phyloP scores from a whole-genome alignment of 108 stramenopile genomes.

The Nannochloropsis oceanica region DNA sequence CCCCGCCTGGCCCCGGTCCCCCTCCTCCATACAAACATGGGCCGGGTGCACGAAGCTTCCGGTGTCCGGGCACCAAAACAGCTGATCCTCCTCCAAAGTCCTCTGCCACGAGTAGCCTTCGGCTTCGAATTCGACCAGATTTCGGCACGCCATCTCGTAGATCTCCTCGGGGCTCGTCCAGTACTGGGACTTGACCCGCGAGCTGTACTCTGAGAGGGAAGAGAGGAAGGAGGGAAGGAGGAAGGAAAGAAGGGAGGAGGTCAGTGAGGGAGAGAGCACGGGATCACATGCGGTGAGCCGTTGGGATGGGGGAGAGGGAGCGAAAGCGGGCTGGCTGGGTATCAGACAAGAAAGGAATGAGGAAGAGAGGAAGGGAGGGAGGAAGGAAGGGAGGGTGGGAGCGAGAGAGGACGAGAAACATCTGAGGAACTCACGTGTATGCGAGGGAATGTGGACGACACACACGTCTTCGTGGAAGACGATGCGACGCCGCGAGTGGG shows the following conservation, averaged over 20 bases:
- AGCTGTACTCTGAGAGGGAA: neutral
- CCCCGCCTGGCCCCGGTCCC: neutral
- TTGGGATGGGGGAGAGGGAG: no score
- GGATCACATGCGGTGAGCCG: no score
- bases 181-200: constrained; percentile 14
- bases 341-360: no score
- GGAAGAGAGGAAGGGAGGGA: no score
- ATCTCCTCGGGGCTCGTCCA: constrained; percentile 29
- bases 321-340: no score
- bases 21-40: constrained; percentile 1
- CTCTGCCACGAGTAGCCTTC: constrained; percentile 15
- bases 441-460: neutral
- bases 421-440: neutral
- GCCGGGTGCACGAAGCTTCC: constrained; percentile 24
- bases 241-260: neutral
- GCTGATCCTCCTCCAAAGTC: constrained; percentile 22
- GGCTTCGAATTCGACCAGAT: constrained; percentile 31
- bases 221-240: neutral
- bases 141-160: constrained; percentile 27
- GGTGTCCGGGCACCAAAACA: constrained; percentile 27
- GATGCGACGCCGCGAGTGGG: neutral
- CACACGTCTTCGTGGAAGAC: neutral
- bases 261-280: no score
- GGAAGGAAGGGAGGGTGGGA: neutral
- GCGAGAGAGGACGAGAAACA: no score